Base-by-base conservation (phyloP, 2,329 filamentous ascomycete genomes). In the Penicillium sp. region DNA sequence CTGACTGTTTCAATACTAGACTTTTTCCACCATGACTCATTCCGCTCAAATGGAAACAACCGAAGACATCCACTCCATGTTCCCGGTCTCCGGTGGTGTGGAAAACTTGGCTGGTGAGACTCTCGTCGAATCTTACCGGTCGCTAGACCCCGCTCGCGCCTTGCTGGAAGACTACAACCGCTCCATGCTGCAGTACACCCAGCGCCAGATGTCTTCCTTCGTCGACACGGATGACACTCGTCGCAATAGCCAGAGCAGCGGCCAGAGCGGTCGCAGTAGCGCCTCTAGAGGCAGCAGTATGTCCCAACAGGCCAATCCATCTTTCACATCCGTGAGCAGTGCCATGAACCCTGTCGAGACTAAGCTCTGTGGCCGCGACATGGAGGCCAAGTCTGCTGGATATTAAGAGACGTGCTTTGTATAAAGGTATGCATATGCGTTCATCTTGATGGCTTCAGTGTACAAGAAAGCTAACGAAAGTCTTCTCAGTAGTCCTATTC, bases 121-220 rank as follows among this genome's bases (percentile, higher is more conserved):
- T 22, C 48, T 57, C 39, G 44, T 69, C 11, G 50, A 66, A 16
- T 59, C 57, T 4, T 48, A 61, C 31, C 63, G 58, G 22, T 51
- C 66, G 26, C 31, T 60, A n/a, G 63, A 70, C 39, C 66, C 70
- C 18, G 31, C 48, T 40, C 57, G 53, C 9, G 59, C 52, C 5
- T 71, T 71, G 3, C 54, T 75, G n/a, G 72, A 72, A 44, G 72
- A 73, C 56, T 75, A 75, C 55, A 73, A 70, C 59, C 70, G 71
- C 24, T 65, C 70, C 49, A 74, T 75, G 72, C 63, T 74, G 38
- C 64, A 72, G 43, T 72, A 75, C 47, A 74, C 72, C 14, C 71
- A 74, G 38, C 69, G 66, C 29, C 71, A 73, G 42, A 72, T 74
- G 65, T 68, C 68, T 3, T 61, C 65, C 5, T 74, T 74, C 52